Evolutionary conservation across 768 basidiomycete genomes (phyloP), one percentile per base, ranked within the genome.

Genomic region (Termitomyces sp.): DNA sequence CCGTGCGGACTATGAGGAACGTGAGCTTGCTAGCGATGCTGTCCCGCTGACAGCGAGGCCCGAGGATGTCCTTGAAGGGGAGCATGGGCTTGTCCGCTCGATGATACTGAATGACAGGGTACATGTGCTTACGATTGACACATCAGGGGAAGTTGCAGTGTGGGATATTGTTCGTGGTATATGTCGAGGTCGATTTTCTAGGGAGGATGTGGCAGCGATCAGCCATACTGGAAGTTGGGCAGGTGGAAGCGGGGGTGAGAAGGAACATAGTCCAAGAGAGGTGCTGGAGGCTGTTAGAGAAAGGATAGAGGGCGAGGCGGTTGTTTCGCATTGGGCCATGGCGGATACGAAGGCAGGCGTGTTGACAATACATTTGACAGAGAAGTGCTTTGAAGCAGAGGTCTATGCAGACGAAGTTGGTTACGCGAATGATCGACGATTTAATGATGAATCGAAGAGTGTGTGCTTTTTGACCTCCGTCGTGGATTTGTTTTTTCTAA

Each of bases 341-440:
- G 88, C 91, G 30, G 96, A 98, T 71, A 96, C 95, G 5, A 89
- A 91, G 71, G 87, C 88, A 8, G 96, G 96, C 7, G 83, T 93
- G 24, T 76, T 99, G 60, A 88, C 90, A 2, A 84, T 98, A 4
- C 93, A 97, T 72, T 65, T 99, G 47, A 90, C 83, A 48, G 94
- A 97, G 64, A 80, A 84, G 49, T 93, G 88, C 59, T 98, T 98
- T 69, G 95, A 98, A 57, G 91, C 92, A 6, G 97, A 99, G 73
- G 86, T 96, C 2, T 98, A 95, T 68, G 90, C 91, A 13, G 95
- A 98, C 68, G 95, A 98, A 69, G 84, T 89, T 42, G 93, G 91
- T 20, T 87, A 86, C 67, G 76, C 73, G 0, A 72, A 77, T 30
- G 83, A 87, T 55, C 80, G 81, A 6, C 75, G 80, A 9, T 85